Base-by-base conservation (phyloP, 352 stramenopile species). In the Phytopythium oedochilum region DNA sequence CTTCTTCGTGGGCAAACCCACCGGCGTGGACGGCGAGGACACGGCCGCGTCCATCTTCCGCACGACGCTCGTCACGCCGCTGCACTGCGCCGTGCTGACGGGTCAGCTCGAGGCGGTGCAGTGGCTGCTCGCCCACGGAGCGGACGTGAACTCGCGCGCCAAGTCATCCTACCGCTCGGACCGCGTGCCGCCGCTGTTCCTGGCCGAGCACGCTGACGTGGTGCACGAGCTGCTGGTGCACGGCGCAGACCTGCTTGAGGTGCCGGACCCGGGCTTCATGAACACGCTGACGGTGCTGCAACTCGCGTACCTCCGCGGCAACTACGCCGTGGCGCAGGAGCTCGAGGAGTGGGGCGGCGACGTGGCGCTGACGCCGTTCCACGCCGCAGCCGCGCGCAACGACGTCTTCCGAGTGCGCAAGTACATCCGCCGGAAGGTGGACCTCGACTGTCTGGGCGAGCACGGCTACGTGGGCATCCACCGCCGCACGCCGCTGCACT, bases 381-480 rank as follows among this genome's bases (percentile, higher is more conserved):
- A 94, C 53, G 67, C 64, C 14, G 84, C 80, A 14, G 80, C 82
- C 10, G 80, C 68, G 5, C 50, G 59, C 25, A 90, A 92, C 47
- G 70, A 94, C 51, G 71, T 84, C 0, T 4, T 59, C 7, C 49
- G 55, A 0, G 77, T 94, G 9, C 73, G 78, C 14, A 87, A 86
- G 51, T 89, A 78, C 40, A 69, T 94, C 17, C 77, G 77, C 8
- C 75, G 74, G 17, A 68, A 72, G 39, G 75, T 72, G 0, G 68
- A 83, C 49, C 59, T 87, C 14, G 66, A 94, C 66, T 89, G 77
- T 28, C 59, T 94, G 2, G 83, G 83, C 17, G 83, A 94, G 64
- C 73, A 92, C 51, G 83, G 79, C n/a, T 94, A 92, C 48, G 55
- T 82, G 34, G 84, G 84, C 2, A 64, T 94, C 32, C 91, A 94